Evolutionary conservation across 2,329 filamentous ascomycete genomes (phyloP).

Genomic region (Colletotrichum sp.): DNA sequence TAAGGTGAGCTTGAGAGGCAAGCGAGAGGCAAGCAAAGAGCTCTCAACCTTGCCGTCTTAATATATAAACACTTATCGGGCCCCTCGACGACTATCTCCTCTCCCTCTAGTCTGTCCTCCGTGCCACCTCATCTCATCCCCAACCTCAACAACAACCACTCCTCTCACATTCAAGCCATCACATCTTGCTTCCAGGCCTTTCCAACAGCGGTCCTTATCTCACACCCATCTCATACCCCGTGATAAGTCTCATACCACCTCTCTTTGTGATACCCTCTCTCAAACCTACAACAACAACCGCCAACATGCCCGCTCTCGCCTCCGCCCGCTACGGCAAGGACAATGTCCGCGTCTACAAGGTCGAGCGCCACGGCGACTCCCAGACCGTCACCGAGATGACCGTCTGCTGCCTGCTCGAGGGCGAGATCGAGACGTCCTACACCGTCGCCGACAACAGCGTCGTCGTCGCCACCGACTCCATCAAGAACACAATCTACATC

Average conservation of each 20-base stretch:
- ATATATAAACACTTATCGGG: slow-evolving; percentile 8
- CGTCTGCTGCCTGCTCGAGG: slow-evolving; percentile 89
- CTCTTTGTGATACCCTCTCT: not conserved
- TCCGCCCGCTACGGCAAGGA: slow-evolving; percentile 89
- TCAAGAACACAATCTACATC: slow-evolving; percentile 98
- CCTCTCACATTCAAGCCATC: not conserved
- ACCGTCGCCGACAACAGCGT: slow-evolving; percentile 93
- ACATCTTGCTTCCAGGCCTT: not conserved
- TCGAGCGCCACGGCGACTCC: slow-evolving; percentile 78
- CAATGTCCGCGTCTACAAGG: slow-evolving; percentile 98
- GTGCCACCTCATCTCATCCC: not conserved
- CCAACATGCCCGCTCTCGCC: slow-evolving; percentile 56
- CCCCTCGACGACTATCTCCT: not conserved
- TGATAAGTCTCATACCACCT: not conserved
- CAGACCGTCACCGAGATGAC: slow-evolving; percentile 96
- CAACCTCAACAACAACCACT: not conserved
- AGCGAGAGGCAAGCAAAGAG: not conserved
- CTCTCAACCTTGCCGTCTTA: slow-evolving; percentile 3
- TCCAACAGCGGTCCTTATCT: not conserved
- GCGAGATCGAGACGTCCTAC: slow-evolving; percentile 89
- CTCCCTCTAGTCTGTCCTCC: not conserved
- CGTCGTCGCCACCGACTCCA: slow-evolving; percentile 94
- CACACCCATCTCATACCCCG: not conserved
- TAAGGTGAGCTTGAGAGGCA: not conserved
- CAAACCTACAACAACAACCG: not conserved